Percentiles rank a stretch among this genome's conserved stretches.
Evolutionary conservation across 1,139 yeast species (phyloP).

Genomic region (Pichiaceae sp.): DNA sequence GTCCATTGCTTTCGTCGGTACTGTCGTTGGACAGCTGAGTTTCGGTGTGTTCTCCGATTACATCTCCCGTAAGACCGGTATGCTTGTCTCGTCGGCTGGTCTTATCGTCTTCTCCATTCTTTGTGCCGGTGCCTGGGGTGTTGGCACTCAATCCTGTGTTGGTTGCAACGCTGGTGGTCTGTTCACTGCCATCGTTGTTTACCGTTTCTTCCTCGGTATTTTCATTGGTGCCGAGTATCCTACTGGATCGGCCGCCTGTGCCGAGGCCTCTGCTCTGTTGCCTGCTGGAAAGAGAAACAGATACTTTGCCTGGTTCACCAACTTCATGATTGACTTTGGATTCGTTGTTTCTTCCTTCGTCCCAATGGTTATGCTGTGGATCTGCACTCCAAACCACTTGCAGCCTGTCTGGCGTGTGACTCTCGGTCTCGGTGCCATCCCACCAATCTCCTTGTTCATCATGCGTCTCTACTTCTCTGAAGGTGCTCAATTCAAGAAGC

Average conservation of each 20-base stretch:
- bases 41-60: conserved; percentile 80
- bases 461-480: conserved; percentile 71
- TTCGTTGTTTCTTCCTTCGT: conserved; percentile 80
- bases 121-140: conserved; percentile 86
- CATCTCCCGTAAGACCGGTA: conserved; percentile 70
- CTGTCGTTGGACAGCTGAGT: conserved; percentile 74
- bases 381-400: conserved; percentile 61
- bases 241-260: conserved; percentile 87
- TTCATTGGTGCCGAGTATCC: conserved; percentile 90
- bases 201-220: conserved; percentile 80
- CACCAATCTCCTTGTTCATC: conserved; percentile 71
- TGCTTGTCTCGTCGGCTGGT: conserved; percentile 66
- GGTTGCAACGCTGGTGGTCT: conserved; percentile 55
- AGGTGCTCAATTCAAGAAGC: conserved; percentile 59
- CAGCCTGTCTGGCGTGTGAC: conserved; percentile 87
- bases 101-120: conserved; percentile 69
- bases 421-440: conserved; percentile 88
- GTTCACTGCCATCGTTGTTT: conserved; percentile 74
- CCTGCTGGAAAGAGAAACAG: conserved; percentile 81
- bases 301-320: conserved; percentile 84
- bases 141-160: conserved; percentile 25
- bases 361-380: conserved; percentile 81
- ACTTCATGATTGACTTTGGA: conserved; percentile 80
- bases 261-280: conserved; percentile 77
- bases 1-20: conserved; percentile 88